Base-by-base conservation (phyloP, 2,329 filamentous ascomycete species). In the Cladosporium sp. region DNA sequence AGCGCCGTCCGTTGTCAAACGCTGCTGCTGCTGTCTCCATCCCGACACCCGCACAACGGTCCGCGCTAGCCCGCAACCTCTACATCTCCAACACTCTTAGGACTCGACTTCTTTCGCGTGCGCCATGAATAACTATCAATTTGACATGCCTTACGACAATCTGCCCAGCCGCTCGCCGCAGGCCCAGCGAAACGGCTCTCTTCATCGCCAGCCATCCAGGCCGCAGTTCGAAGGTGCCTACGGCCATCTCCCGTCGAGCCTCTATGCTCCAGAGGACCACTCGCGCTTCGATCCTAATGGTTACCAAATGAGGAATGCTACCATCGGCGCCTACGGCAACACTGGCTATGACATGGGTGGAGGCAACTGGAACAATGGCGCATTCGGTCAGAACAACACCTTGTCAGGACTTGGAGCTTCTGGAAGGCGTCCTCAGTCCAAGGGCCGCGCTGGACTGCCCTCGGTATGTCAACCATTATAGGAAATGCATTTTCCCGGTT, bases 331-430 rank as follows among this genome's bases (percentile, higher is more conserved):
- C 53, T 87, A 90, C 62, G 82, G 80, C 58, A 80, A 83, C 67
- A 80, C 83, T 66, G 82, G 76, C 58, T 88, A 92, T 65, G 90
- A 91, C 68, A 84, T 85, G 70, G 77, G 78, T 58, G 80, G 82
- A n/a, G 88, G 91, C 69, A 86, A 87, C 19, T 96, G 91, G 91
- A 90, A 86, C 71, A 86, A 90, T 53, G 83, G 82, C 67, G 87
- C 84, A 47, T 89, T 91, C 62, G 84, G 85, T 56, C 86, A 81
- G 64, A 82, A 83, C 65, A 83, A 81, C 66, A 75, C 83, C 61
- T 80, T 92, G 62, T 70, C 68, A 42, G 69, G 69, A 48, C 60
- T 68, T 28, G 65, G 61, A 24, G 65, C 58, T 8, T 47, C 60
- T 15, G 59, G 63, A 45, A 63, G 69, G 69, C 85, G 84, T 73